Evolutionary conservation across 202 grass and related monocot genomes (phyloP).

Genomic region (Panicum virgatum): DNA sequence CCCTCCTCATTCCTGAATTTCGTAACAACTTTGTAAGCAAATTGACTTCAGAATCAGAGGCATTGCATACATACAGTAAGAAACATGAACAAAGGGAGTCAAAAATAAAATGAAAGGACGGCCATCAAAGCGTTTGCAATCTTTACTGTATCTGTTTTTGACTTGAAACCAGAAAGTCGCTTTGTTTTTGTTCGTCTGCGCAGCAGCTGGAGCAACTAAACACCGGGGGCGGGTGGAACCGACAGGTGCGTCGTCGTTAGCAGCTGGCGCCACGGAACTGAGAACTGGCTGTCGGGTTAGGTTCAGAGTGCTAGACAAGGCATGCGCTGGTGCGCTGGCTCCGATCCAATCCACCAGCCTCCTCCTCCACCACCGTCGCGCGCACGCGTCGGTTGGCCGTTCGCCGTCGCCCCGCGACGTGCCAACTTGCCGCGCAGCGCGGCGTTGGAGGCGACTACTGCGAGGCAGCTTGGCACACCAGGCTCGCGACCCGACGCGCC

Average conservation of each 20-base stretch:
- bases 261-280: neutral
- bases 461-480: no score
- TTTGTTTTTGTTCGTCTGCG: no score
- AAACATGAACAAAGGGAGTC: neutral
- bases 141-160: neutral
- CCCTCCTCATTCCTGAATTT: conserved; percentile 59
- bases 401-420: neutral
- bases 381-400: neutral
- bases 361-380: neutral
- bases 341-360: neutral
- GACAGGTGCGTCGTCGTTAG: neutral
- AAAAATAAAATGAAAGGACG: neutral
- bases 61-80: no score
- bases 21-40: neutral
- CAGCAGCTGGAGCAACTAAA: neutral
- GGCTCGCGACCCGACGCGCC: neutral
- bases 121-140: neutral
- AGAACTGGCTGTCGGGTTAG: neutral
- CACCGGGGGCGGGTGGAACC: neutral
- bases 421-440: neutral
- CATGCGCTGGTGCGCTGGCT: neutral
- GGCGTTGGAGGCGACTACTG: neutral
- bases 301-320: neutral
- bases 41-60: neutral
- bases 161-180: neutral